Conservation (phyloP, 1,284 basidiomycete genomes). For the Heterobasidion irregulare region DNA sequence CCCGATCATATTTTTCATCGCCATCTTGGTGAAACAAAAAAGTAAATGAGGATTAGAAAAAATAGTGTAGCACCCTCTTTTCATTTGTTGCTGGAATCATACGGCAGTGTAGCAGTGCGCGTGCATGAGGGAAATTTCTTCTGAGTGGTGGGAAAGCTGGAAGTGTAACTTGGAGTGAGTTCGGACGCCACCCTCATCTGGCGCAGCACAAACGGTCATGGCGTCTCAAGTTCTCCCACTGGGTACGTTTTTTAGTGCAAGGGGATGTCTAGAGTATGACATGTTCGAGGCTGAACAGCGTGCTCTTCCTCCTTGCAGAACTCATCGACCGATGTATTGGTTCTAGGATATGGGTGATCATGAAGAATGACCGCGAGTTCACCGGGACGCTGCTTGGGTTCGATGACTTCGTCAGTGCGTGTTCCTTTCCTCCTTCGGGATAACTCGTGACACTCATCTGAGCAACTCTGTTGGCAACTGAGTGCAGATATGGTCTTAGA, state of each 20-base stretch:
- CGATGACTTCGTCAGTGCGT: conserved; percentile 99
- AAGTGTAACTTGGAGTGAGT: too few species aligned
- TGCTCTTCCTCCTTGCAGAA: conserved; percentile 38
- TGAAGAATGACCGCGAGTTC: conserved; percentile 95
- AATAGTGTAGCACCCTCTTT: not conserved
- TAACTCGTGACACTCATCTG: not conserved
- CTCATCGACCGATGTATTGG: conserved; percentile 94
- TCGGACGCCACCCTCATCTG: not conserved
- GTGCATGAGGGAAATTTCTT: not conserved
- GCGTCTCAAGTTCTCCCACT: conserved; percentile 60
- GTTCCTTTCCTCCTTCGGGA: too few species aligned
- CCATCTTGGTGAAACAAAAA: not conserved
- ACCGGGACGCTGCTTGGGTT: conserved; percentile 95
- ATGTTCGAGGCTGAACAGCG: not conserved
- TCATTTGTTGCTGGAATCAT: not conserved
- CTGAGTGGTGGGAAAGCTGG: too few species aligned
- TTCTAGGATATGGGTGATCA: conserved; percentile 91
- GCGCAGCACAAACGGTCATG: conserved; percentile 29
- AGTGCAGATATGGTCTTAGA: conserved; percentile 92
- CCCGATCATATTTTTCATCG: not conserved
- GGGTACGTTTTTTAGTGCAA: conserved; percentile 17
- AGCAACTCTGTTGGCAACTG: not conserved
- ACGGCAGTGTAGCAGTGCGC: not conserved
- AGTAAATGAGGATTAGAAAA: not conserved
- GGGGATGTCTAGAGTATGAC: not conserved